Evolutionary conservation across 2,329 filamentous ascomycete genomes (phyloP).

Genomic region (Trichoderma citrinoviride): DNA sequence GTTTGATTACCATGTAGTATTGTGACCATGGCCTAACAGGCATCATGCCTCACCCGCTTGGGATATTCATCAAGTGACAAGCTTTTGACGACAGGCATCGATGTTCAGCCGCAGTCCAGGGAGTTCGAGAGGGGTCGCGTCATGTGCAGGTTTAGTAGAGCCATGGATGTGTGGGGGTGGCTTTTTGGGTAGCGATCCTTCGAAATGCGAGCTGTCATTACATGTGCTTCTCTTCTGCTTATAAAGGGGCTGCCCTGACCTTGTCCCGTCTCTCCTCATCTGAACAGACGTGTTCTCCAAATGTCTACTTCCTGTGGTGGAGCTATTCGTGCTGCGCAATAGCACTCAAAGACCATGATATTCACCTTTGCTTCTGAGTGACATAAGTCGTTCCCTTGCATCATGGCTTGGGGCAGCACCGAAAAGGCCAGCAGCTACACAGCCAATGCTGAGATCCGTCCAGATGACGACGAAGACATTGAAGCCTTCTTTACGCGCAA

Average conservation of each 20-base stretch:
- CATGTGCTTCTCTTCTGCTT: neutral
- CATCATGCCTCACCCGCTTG: no score
- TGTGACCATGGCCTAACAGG: no score
- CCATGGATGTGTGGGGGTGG: constrained; percentile 11
- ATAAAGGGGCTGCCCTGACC: neutral
- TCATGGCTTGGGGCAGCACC: neutral
- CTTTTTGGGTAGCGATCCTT: constrained; percentile 8
- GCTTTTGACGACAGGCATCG: constrained; percentile 1
- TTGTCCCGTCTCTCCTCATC: neutral
- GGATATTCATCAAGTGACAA: no score
- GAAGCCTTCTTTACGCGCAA: constrained; percentile 28
- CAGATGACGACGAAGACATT: neutral
- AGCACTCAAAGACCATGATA: neutral
- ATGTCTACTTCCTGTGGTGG: neutral
- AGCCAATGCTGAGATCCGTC: neutral
- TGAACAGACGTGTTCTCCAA: neutral
- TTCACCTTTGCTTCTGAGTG: neutral
- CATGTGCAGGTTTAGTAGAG: constrained; percentile 11
- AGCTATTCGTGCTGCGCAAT: neutral
- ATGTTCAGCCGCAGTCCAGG: neutral
- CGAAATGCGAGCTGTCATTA: neutral
- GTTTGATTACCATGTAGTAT: no score
- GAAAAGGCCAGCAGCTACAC: neutral
- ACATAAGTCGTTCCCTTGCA: neutral
- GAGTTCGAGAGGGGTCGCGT: neutral